Base-by-base conservation (phyloP, 495 filamentous ascomycete species). In the Tuber aestivum region DNA sequence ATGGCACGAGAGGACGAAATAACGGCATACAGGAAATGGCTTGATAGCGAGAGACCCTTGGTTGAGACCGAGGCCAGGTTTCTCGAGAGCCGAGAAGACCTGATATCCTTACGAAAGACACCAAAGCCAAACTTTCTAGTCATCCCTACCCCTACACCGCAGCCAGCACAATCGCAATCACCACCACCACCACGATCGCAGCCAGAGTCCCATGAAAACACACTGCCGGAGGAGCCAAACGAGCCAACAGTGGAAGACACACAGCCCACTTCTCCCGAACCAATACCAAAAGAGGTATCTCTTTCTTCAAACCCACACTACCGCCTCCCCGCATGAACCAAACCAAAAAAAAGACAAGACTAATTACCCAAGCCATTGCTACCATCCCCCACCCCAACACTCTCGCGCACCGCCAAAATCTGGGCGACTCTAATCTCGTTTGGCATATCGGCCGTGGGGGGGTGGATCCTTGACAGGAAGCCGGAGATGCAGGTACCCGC, bases 11-110 rank as follows among this genome's bases (percentile, higher is more conserved):
- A 79, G 14, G 78, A 79, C 32, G 78, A 79, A 65, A 38, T 79
- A 38, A 75, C 45, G 40, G 38, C 61, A 4, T 79, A 79, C 35
- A 79, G 72, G 44, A 73, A 75, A 38, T 79, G 77, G 77, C 68
- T 79, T 65, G 73, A 75, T 41, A 73, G 71, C 41, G 72, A 68
- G 18, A 56, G 72, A 21, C 78, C 78, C 2, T 18, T 79, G 4
- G 78, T 79, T n/a, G 78, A 79, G 35, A 37, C 48, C 0, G 78
- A 79, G 41, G 76, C 76, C 0, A 79, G 74, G 77, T 65, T 65
- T 35, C 56, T 65, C 56, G 27, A 65, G 27, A 65, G 56, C 56
- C 27, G 56, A 8, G 56, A 35, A 35, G 56, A 65, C 14, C 32
- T 65, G 20, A 65, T 65, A 65, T 65, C 56, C 27, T 65, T 65